Evolutionary conservation across 1,284 basidiomycete species (phyloP).

Genomic region (Gymnopus androsaceus): DNA sequence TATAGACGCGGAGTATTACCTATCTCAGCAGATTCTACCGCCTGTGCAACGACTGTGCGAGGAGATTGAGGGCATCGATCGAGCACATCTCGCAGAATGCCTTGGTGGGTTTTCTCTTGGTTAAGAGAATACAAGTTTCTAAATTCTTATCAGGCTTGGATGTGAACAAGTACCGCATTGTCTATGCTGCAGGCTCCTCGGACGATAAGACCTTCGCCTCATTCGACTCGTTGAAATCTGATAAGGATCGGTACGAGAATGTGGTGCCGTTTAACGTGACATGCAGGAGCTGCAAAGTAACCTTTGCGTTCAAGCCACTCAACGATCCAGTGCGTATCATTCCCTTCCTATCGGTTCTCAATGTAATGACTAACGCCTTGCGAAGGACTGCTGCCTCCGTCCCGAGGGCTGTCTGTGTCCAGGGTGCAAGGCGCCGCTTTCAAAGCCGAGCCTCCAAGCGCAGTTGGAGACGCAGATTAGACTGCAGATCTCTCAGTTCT

Average conservation of each 20-base stretch:
- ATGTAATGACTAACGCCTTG: neutral
- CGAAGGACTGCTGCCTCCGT: slow-evolving; percentile 50
- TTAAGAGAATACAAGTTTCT: neutral
- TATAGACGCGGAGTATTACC: slow-evolving; percentile 89
- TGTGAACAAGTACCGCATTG: slow-evolving; percentile 70
- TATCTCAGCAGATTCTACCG: slow-evolving; percentile 90
- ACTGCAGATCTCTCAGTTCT: slow-evolving; percentile 78
- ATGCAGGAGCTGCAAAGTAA: slow-evolving; percentile 73
- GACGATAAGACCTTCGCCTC: slow-evolving; percentile 77
- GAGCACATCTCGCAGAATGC: slow-evolving; percentile 89
- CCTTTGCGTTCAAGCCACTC: slow-evolving; percentile 67
- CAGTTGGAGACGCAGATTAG: slow-evolving; percentile 91
- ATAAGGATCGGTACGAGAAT: slow-evolving; percentile 85
- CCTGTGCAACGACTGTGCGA: slow-evolving; percentile 96
- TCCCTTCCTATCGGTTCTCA: neutral
- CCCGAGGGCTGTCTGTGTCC: slow-evolving; percentile 55
- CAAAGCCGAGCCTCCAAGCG: slow-evolving; percentile 65
- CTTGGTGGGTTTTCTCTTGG: slow-evolving; percentile 60
- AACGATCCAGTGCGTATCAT: slow-evolving; percentile 54
- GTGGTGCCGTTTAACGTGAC: slow-evolving; percentile 68
- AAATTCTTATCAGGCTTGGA: slow-evolving; percentile 70
- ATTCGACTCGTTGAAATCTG: slow-evolving; percentile 89
- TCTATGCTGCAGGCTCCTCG: slow-evolving; percentile 41
- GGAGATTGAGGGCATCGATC: slow-evolving; percentile 94
- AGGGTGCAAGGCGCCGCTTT: slow-evolving; percentile 57